A percentile compares a stretch with the other conserved stretches of the same genome.
phyloP scores from a whole-genome alignment of 768 basidiomycete species.

The Termitomyces sp. region DNA sequence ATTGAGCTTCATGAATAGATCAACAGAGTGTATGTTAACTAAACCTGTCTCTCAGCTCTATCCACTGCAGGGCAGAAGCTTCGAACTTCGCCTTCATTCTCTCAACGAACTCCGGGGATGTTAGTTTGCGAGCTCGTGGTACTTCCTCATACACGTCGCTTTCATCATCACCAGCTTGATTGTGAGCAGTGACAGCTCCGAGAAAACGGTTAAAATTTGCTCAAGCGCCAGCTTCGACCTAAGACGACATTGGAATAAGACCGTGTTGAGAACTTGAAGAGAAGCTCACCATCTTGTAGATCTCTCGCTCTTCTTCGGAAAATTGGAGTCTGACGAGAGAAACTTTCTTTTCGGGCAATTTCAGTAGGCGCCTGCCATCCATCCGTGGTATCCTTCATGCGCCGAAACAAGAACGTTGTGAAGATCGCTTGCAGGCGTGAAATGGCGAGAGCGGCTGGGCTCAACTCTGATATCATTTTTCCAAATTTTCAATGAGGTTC shows the following conservation, averaged over 20 bases:
- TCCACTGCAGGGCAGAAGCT: constrained; percentile 34
- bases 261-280: background rate
- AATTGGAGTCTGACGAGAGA: constrained; percentile 51
- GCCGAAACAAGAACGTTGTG: constrained; percentile 45
- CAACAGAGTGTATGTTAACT: constrained; percentile 4
- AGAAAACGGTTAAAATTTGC: constrained; percentile 62
- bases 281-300: constrained; percentile 48
- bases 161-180: constrained; percentile 30
- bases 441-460: constrained; percentile 46
- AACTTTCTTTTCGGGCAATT: constrained; percentile 53
- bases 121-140: constrained; percentile 37
- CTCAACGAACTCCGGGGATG: constrained; percentile 43
- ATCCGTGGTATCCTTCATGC: constrained; percentile 60
- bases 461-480: background rate
- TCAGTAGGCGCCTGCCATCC: constrained; percentile 64
- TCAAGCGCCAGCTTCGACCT: constrained; percentile 51
- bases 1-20: background rate
- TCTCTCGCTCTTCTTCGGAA: constrained; percentile 52
- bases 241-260: background rate
- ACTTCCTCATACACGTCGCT: constrained; percentile 33
- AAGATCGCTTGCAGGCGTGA: constrained; percentile 57
- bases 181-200: constrained; percentile 48
- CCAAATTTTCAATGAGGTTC: background rate
- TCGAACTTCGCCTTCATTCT: constrained; percentile 44
- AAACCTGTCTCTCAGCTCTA: constrained; percentile 51